Conservation (phyloP, 1,139 yeast genomes). For the Candida mesenterica region DNA sequence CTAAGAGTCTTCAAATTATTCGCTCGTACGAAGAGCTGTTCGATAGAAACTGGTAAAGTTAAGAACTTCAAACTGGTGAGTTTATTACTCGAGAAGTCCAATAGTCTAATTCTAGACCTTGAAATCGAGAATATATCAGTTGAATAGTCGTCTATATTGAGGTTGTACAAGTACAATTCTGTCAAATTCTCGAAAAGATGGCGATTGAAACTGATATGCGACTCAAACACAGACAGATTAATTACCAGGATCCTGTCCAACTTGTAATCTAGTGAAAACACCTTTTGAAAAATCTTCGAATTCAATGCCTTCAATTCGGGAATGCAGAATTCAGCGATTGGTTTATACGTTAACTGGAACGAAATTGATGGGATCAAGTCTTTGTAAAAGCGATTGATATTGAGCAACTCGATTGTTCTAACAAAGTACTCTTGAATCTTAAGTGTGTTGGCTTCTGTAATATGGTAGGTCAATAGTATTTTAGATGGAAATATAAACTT, state of each 20-base stretch:
- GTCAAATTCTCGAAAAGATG: slow-evolving; percentile 14
- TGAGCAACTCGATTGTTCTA: slow-evolving; percentile 19
- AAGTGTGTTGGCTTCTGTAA: background rate
- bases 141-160: slow-evolving; percentile 16
- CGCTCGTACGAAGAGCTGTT: slow-evolving; percentile 16
- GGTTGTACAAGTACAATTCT: slow-evolving; percentile 21
- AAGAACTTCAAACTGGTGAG: slow-evolving; percentile 16
- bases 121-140: slow-evolving; percentile 5
- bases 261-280: slow-evolving; percentile 17
- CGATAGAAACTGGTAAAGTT: slow-evolving; percentile 15
- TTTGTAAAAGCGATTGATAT: slow-evolving; percentile 18
- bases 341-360: slow-evolving; percentile 17
- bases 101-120: slow-evolving; percentile 10
- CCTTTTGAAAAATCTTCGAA: slow-evolving; percentile 14
- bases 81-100: slow-evolving; percentile 22
- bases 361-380: slow-evolving; percentile 13
- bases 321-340: slow-evolving; percentile 6
- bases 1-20: slow-evolving; percentile 18
- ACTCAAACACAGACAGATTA: slow-evolving; percentile 11
- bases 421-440: slow-evolving; percentile 10
- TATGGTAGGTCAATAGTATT: too few species aligned
- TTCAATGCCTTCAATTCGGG: slow-evolving; percentile 8
- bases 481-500: too few species aligned
- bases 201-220: slow-evolving; percentile 10
- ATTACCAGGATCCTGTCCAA: slow-evolving; percentile 17